Evolutionary conservation across 805 yeast genomes (phyloP).

Genomic region (Zygoascus tannicola): DNA sequence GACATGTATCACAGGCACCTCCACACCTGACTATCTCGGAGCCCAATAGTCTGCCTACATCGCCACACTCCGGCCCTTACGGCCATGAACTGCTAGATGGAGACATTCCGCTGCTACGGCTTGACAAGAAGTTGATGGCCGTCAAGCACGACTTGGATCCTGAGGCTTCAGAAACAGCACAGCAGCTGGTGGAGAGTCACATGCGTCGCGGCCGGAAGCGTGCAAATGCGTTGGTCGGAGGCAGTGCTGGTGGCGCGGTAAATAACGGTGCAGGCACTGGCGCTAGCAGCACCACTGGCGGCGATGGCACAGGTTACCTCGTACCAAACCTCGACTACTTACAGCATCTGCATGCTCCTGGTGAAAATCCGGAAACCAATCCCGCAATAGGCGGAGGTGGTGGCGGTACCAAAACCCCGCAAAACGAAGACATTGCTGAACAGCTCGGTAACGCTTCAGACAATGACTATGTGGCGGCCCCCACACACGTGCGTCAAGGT

Average conservation of each 20-base stretch:
- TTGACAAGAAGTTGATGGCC: conserved; percentile 13
- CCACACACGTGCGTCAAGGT: conserved; percentile 69
- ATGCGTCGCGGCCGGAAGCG: neutral
- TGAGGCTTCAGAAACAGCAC: conserved; percentile 15
- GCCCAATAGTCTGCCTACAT: neutral
- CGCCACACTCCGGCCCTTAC: neutral
- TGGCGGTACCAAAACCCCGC: conserved; percentile 19
- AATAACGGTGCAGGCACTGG: neutral
- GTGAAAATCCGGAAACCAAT: conserved; percentile 23
- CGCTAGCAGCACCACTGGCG: neutral
- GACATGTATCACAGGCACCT: neutral
- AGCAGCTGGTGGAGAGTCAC: conserved; percentile 15
- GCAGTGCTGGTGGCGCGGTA: neutral
- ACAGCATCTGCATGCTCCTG: conserved; percentile 1
- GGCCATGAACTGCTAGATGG: conserved; percentile 6
- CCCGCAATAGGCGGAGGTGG: conserved; percentile 21
- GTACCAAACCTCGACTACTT: conserved; percentile 14
- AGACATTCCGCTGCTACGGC: conserved; percentile 18
- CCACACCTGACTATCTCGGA: neutral
- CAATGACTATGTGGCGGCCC: conserved; percentile 47
- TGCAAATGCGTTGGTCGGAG: neutral
- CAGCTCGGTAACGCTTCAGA: conserved; percentile 15
- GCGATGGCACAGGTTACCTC: conserved; percentile 2
- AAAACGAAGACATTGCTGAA: conserved; percentile 4
- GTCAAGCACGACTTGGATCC: conserved; percentile 10